Conservation (phyloP, 169 alveolate genomes). For the Cardiosporidium cionae region DNA sequence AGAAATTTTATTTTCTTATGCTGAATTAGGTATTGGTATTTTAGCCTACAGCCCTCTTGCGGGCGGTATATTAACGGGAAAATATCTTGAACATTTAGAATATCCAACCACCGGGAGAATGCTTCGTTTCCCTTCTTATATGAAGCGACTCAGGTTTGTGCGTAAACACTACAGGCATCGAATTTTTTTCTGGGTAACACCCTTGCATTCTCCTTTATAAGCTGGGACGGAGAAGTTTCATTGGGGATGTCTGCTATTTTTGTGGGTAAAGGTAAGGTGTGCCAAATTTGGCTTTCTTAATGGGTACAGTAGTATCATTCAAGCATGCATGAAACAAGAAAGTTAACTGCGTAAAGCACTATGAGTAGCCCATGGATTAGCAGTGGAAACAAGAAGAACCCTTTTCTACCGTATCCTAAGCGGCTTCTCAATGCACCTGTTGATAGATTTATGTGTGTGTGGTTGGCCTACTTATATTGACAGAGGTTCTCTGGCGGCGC, state of each 20-base stretch:
- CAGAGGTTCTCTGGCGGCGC: constrained; percentile 70
- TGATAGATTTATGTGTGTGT: neutral
- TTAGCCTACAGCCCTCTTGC: constrained; percentile 68
- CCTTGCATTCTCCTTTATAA: no score
- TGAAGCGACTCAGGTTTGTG: constrained; percentile 52
- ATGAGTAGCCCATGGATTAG: no score
- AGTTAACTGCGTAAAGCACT: no score
- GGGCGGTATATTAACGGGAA: constrained; percentile 69
- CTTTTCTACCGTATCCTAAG: no score
- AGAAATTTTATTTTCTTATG: no score
- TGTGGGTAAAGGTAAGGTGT: neutral
- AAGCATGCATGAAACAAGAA: no score
- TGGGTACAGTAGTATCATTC: no score
- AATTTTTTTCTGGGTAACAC: no score
- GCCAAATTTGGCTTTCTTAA: neutral
- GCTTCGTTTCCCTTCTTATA: constrained; percentile 63
- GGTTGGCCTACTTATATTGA: neutral
- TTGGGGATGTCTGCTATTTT: no score
- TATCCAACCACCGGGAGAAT: constrained; percentile 64
- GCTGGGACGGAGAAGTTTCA: no score
- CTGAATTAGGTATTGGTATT: constrained; percentile 46
- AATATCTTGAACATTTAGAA: constrained; percentile 62
- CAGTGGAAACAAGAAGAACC: no score
- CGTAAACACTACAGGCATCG: neutral
- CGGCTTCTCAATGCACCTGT: neutral